A percentile compares a stretch with the other conserved stretches of the same genome.
Conservation (phyloP, 2,329 filamentous ascomycete species). For the Epichloe bromicola region DNA sequence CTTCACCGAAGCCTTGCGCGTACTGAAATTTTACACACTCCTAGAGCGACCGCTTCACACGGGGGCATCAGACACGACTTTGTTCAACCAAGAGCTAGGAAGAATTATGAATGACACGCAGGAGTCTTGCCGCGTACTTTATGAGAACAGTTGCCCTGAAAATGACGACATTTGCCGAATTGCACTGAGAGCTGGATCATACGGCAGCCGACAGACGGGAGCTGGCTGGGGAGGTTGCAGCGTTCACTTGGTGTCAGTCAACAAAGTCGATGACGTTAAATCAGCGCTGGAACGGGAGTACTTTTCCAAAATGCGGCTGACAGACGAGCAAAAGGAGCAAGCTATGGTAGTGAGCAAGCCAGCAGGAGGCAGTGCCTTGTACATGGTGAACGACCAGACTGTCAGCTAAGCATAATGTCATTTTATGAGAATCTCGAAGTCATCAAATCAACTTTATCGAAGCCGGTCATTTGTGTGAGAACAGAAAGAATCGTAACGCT, state of each 20-base stretch:
- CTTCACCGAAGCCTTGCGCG: conserved; percentile 76
- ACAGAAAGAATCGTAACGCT: too few relatives aligned
- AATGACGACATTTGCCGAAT: conserved; percentile 81
- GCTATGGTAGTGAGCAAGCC: conserved; percentile 87
- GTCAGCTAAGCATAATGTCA: not conserved
- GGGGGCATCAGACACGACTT: conserved; percentile 36
- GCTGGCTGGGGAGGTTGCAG: conserved; percentile 96
- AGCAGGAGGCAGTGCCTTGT: conserved; percentile 55
- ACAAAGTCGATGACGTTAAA: conserved; percentile 68
- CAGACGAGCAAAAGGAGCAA: conserved; percentile 57
- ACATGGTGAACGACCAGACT: conserved; percentile 23
- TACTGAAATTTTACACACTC: conserved; percentile 68
- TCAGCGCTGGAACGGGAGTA: conserved; percentile 70
- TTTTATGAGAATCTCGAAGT: not conserved
- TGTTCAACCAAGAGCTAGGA: conserved; percentile 58
- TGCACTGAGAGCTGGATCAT: conserved; percentile 63
- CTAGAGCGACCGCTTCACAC: conserved; percentile 41
- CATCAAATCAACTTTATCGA: not conserved
- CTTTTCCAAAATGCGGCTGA: conserved; percentile 55
- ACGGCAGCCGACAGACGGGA: conserved; percentile 77
- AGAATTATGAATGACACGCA: conserved; percentile 83
- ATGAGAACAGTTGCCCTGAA: conserved; percentile 86
- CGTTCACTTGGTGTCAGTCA: conserved; percentile 78
- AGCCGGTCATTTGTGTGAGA: too few relatives aligned
- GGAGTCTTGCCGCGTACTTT: conserved; percentile 70